These are phyloP conservation scores for Eutrema japonicum DNA, from an alignment of 345 rosid genomes.

Conservation along the genomic window DNA sequence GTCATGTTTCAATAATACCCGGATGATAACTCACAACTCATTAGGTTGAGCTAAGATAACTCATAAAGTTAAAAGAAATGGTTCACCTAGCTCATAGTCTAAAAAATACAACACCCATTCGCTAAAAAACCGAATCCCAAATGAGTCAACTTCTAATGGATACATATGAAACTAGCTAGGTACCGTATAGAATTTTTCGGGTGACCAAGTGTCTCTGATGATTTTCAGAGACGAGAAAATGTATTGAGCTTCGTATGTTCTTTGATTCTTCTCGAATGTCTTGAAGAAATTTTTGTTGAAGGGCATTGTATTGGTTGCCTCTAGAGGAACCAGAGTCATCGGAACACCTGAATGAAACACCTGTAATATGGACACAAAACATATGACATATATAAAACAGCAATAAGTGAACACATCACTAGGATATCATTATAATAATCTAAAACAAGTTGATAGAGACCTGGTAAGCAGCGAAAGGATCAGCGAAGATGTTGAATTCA, in stretches of 20 bases:
- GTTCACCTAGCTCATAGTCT: background rate
- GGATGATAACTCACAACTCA: too few relatives aligned
- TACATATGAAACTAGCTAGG: conserved; percentile 4
- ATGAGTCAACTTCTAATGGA: background rate
- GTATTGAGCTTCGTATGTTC: conserved; percentile 81
- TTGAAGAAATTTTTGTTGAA: conserved; percentile 58
- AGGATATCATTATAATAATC: too few relatives aligned
- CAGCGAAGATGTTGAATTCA: conserved; percentile 82
- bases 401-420: too few relatives aligned
- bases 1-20: too few relatives aligned
- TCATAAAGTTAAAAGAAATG: background rate
- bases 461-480: conserved; percentile 94
- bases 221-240: conserved; percentile 74
- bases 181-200: conserved; percentile 2
- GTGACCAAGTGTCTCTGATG: conserved; percentile 68
- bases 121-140: background rate
- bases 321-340: conserved; percentile 77
- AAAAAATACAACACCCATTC: background rate
- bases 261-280: conserved; percentile 59
- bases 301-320: conserved; percentile 92
- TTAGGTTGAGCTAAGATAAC: too few relatives aligned
- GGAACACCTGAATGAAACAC: conserved; percentile 92
- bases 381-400: too few relatives aligned
- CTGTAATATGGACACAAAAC: conserved; percentile 40
- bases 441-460: conserved; percentile 32